Base-by-base conservation (phyloP, 2,329 filamentous ascomycete species). In the Microsporum canis region DNA sequence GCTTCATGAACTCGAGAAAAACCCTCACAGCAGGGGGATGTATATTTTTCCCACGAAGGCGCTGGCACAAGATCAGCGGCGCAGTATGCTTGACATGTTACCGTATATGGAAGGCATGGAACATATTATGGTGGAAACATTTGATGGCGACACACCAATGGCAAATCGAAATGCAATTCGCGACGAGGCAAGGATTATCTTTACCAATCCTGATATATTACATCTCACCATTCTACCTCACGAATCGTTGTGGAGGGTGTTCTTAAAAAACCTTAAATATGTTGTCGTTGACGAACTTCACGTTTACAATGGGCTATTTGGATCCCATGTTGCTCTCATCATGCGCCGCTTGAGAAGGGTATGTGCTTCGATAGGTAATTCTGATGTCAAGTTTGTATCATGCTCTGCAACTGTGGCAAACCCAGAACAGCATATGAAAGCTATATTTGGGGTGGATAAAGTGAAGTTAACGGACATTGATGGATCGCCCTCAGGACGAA, bases 31-130 rank as follows among this genome's bases (percentile, higher is more conserved):
- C 6, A 81, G 94, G 67, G 94, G 94, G 1, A 90, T 99, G 86
- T 97, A 96, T 71, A 96, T 99, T 39, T 99, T 99, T 63, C 94
- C 94, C 0, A 99, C 94, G 0, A 99, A 99, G 75, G 94, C 94
- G 0, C 77, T 99, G 14, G 92, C 94, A 0, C 94, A 99, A 71
- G 94, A 99, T 73, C 94, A 99, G 73, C 85, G 87, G 67, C 83
- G 91, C 66, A 96, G 91, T 66, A 78, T 99, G 71, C 89, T 88
- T 68, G 90, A 96, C 59, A 82, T 97, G 70, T 77, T 97, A 63
- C 77, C 82, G 0, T 96, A 88, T 68, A 88, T 99, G 81, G 82
- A 87, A 0, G 86, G 85, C 0, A 74, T 97, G 27, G 85, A 91
- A 69, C 80, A 88, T 47, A 78, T 85, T 0, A 76, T 95, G 17